A percentile compares a stretch with the other conserved stretches of the same genome.
These are phyloP conservation scores for Echites panduratus DNA, from an alignment of 257 asterid genomes.

Conservation along the genomic window DNA sequence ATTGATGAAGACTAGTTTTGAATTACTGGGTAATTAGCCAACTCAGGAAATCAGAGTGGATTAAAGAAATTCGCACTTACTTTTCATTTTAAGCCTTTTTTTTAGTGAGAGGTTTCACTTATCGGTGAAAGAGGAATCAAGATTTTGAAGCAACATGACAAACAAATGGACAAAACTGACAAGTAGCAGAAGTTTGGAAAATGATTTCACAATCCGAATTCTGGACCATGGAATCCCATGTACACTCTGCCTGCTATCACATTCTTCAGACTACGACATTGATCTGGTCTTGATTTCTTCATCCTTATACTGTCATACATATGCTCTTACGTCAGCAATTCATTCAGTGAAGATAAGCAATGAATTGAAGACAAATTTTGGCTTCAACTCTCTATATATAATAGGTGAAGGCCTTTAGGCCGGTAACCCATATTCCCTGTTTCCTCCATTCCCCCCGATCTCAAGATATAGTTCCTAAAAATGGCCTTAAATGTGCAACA, in stretches of 20 bases:
- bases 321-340: slow-evolving; percentile 6
- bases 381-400: background rate
- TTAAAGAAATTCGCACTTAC: no score
- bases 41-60: no score
- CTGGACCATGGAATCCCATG: background rate
- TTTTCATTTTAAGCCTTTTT: no score
- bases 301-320: background rate
- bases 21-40: no score
- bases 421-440: background rate
- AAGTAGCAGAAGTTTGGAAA: background rate
- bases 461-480: background rate
- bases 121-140: no score
- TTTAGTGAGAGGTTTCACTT: no score
- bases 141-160: no score
- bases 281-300: no score
- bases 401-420: background rate
- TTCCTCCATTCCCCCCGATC: background rate
- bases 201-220: background rate
- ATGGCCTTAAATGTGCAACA: background rate
- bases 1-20: no score
- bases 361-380: background rate
- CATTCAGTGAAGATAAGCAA: background rate
- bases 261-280: background rate
- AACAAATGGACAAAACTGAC: background rate
- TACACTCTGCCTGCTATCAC: no score